A percentile compares a stretch with the other conserved stretches of the same genome.
Conservation (phyloP, 2,329 filamentous ascomycete species). For the Fusarium secorum region DNA sequence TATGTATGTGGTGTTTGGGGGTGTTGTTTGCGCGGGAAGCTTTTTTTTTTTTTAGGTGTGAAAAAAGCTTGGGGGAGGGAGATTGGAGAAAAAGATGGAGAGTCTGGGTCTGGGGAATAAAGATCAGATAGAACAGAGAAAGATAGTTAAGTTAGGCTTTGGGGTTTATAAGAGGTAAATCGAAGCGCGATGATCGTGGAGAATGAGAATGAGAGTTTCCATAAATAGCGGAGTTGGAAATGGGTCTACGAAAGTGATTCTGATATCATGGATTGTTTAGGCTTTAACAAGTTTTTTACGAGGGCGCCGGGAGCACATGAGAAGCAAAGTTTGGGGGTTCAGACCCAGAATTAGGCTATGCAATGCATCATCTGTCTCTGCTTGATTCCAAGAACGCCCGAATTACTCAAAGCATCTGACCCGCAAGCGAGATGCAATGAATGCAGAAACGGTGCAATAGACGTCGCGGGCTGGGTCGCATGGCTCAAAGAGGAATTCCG, state of each 20-base stretch:
- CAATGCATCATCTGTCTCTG: not conserved
- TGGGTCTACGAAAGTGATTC: slow-evolving; percentile 6
- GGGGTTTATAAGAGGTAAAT: slow-evolving; percentile 22
- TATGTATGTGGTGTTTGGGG: slow-evolving; percentile 10
- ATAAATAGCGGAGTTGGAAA: slow-evolving; percentile 27
- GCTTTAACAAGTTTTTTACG: slow-evolving; percentile 13
- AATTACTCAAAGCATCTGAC: not conserved
- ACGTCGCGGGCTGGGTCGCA: slow-evolving; percentile 4
- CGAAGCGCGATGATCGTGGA: slow-evolving; percentile 11
- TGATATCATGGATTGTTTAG: slow-evolving; percentile 21
- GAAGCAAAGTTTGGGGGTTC: slow-evolving; percentile 9
- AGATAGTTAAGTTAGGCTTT: not conserved
- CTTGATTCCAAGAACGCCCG: not conserved
- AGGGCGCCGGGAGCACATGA: not conserved
- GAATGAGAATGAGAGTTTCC: slow-evolving; percentile 11
- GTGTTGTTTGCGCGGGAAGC: not conserved
- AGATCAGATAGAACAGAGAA: not conserved
- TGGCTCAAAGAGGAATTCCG: slow-evolving; percentile 19
- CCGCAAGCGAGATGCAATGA: slow-evolving; percentile 1
- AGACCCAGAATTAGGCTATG: slow-evolving; percentile 22
- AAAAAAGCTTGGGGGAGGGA: not conserved
- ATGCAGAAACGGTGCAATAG: slow-evolving; percentile 7
- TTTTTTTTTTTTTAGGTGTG: not conserved
- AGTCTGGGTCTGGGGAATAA: slow-evolving; percentile 12
- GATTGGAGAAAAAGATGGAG: slow-evolving; percentile 19